phyloP scores from a whole-genome alignment of 352 stramenopile genomes.

The Thraustotheca clavata region DNA sequence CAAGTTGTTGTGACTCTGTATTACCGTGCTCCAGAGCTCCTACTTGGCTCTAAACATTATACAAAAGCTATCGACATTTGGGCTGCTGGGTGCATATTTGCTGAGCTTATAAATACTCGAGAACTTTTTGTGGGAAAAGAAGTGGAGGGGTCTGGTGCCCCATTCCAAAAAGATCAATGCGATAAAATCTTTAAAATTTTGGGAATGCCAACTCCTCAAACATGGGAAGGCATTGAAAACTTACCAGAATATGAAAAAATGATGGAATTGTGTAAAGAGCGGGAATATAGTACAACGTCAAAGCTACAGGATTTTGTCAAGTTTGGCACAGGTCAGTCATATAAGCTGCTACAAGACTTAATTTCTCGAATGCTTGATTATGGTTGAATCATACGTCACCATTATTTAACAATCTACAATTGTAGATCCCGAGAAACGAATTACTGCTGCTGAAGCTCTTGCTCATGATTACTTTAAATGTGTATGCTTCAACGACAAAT shows the following conservation, averaged over 20 bases:
- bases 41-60: conserved; percentile 84
- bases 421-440: conserved; percentile 79
- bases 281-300: conserved; percentile 74
- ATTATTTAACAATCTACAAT: conserved; percentile 17
- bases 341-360: conserved; percentile 65
- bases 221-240: conserved; percentile 76
- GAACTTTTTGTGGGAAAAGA: conserved; percentile 86
- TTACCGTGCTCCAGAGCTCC: conserved; percentile 90
- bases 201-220: conserved; percentile 75
- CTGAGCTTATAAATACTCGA: conserved; percentile 82
- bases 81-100: conserved; percentile 94
- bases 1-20: conserved; percentile 93
- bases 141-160: conserved; percentile 76
- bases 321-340: conserved; percentile 58
- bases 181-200: conserved; percentile 90
- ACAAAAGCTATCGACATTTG: conserved; percentile 88
- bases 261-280: conserved; percentile 74
- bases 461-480: conserved; percentile 90
- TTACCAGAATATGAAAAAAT: conserved; percentile 76
- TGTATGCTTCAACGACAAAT: neutral
- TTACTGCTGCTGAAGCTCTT: conserved; percentile 86
- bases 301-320: conserved; percentile 83
- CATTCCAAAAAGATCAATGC: conserved; percentile 85
- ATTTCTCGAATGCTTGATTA: conserved; percentile 74
- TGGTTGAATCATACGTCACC: conserved; percentile 33